Base-by-base conservation (phyloP, 1,284 basidiomycete species). In the Uromyces viciae-fabae region DNA sequence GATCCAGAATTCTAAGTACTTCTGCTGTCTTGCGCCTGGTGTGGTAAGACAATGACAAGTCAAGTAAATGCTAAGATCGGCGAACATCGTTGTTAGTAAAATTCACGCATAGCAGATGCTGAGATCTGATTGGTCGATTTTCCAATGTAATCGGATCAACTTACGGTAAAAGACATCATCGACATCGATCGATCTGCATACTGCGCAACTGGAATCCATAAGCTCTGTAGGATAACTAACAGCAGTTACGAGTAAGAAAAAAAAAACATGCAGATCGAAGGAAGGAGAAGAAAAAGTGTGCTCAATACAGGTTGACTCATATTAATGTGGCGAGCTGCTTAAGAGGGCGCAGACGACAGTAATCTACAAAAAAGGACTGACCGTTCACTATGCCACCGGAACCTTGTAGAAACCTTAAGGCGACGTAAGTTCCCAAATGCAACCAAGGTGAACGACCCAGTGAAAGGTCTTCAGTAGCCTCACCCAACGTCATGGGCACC, bases 41-140 rank as follows among this genome's bases (percentile, higher is more conserved):
- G 86, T 95, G 92, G 89, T 92, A 95, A n/a, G 91, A 90, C 83
- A 95, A 91, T 11, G 92, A 92, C 31, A 96, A 89, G 82, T 85
- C 83, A 66, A 85, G 83, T 33, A 84, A 81, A 69, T 84, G 85
- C 75, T 79, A 68, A 22, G 38, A 7, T 60, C 62, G 19, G 14
- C 31, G 17, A 7, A 46, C 93, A 52, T 22, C 49, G 22, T 22
- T 15, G 3, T 38, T 43, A 19, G 19, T 69, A 69, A 40, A 25
- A 40, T 15, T 3, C 8, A 36, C 19, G 31, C 31, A 5, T 8
- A n/a, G n/a, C 4, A 17, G 64, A 68, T 71, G 33, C 25, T 64
- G 28, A 8, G 15, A n/a, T n/a, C n/a, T n/a, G n/a, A n/a, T n/a
- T n/a, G n/a, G n/a, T n/a, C n/a, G n/a, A n/a, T n/a, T n/a, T n/a